Evolutionary conservation across 2,329 filamentous ascomycete species (phyloP), one percentile per base, ranked within the genome.

Genomic region (Sarocladiaceae sp.): DNA sequence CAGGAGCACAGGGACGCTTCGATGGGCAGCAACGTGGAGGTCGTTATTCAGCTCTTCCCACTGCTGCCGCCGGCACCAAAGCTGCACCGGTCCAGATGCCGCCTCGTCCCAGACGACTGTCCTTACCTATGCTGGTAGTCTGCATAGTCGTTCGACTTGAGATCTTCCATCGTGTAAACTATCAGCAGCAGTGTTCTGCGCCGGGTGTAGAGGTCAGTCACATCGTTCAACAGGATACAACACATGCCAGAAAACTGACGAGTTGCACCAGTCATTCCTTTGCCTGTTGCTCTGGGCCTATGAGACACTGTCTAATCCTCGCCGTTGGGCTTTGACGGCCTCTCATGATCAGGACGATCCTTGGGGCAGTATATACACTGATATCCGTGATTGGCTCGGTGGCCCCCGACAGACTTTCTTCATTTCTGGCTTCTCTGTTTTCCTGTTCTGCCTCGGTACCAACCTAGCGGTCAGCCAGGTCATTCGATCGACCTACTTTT

Each of bases 401-500:
- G 62, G 63, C 15, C 70, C 72, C 0, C 60, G 63, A 9, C 58
- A 63, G 18, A 51, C 54, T 27, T 54, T 64, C 46, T 52, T 65
- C 3, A 58, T 62, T 33, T 56, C 67, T 15, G 50, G 69, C 2
- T 39, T 62, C 16, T 61, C 64, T 34, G 59, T 60, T 4, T 5
- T 65, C 15, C 46, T 68, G n/a, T 59, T 77, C 32, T 61, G 64
- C 10, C 60, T 61, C 3, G 71, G 72, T 3, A 64, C 68, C 3
- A 73, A 64, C 45, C 53, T 67, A 2, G 59, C 66, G 13, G 52
- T 64, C 2, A 59, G 61, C 12, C 62, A 65, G n/a, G 59, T 60
- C 3, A 53, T 56, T 15, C 58, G 53, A n/a, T 77, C 74, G 11
- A 74, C 71, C 0, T 76, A 71, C 46, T 67, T 76, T 45, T 80